phyloP scores from a whole-genome alignment of 352 stramenopile species.

The Globisporangium apiculatum region DNA sequence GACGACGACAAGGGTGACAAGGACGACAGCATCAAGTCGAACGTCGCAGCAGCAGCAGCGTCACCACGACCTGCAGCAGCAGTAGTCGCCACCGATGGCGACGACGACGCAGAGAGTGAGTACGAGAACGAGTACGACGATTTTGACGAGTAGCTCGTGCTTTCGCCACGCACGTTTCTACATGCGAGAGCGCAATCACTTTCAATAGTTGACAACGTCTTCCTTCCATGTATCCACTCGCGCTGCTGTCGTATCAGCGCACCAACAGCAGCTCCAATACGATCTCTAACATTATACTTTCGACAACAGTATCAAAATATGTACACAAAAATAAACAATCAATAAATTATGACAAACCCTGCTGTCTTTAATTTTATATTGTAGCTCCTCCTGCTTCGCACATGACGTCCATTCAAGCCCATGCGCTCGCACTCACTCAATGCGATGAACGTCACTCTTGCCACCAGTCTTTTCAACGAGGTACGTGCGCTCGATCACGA shows the following conservation, averaged over 20 bases:
- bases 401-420: constrained; percentile 1
- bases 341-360: no score
- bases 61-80: not conserved
- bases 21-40: not conserved
- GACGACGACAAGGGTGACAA: constrained; percentile 2
- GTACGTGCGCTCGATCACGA: constrained; percentile 88
- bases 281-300: no score
- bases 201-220: no score
- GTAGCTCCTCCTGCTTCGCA: not conserved
- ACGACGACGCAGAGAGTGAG: constrained; percentile 23
- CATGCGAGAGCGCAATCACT: not conserved
- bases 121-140: constrained; percentile 34
- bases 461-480: constrained; percentile 91
- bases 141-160: constrained; percentile 32
- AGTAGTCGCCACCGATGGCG: constrained; percentile 2
- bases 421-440: constrained; percentile 1
- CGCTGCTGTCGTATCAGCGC: no score
- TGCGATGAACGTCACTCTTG: constrained; percentile 60
- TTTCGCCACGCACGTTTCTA: not conserved
- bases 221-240: not conserved
- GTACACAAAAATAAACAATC: no score
- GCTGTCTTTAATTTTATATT: no score
- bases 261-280: no score
- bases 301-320: no score
- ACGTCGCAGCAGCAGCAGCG: not conserved